A percentile compares a stretch with the other conserved stretches of the same genome.
Conservation (phyloP, 208 protist species). For the Leishmania mexicana region DNA sequence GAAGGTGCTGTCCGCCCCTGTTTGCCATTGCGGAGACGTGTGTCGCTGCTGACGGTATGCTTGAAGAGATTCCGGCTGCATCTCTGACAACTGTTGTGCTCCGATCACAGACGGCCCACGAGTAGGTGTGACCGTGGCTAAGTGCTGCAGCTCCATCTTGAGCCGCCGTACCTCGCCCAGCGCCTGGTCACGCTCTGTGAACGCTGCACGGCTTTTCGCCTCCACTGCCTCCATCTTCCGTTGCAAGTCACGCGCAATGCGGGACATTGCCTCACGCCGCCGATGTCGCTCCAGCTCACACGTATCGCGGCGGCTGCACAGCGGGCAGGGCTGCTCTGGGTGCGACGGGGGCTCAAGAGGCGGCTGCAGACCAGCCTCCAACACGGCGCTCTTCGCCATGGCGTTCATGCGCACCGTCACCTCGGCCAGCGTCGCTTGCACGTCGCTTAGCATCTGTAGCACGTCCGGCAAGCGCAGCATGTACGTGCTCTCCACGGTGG, state of each 20-base stretch:
- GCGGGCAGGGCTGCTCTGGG: constrained; percentile 67
- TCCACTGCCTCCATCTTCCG: constrained; percentile 67
- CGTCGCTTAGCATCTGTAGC: constrained; percentile 75
- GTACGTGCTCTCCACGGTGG: constrained; percentile 19
- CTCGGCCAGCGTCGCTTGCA: constrained; percentile 62
- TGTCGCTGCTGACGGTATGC: neutral
- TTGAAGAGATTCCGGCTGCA: neutral
- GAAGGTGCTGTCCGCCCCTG: neutral
- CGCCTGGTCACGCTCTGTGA: constrained; percentile 71
- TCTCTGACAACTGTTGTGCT: neutral
- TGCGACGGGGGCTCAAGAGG: constrained; percentile 62
- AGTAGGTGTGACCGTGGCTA: neutral
- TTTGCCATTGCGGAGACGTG: constrained; percentile 4
- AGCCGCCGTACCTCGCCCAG: constrained; percentile 49
- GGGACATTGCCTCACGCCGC: constrained; percentile 63
- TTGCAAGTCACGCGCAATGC: constrained; percentile 78
- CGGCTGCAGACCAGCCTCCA: constrained; percentile 62
- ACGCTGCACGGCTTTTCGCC: constrained; percentile 66
- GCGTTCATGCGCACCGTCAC: constrained; percentile 73
- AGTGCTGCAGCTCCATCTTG: constrained; percentile 49
- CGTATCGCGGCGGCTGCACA: constrained; percentile 76
- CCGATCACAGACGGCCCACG: neutral
- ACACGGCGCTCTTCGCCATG: constrained; percentile 52
- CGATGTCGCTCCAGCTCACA: constrained; percentile 50
- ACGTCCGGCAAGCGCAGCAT: constrained; percentile 59